Evolutionary conservation across 306 rosid genomes (phyloP).

Genomic region (Purshia tridentata): DNA sequence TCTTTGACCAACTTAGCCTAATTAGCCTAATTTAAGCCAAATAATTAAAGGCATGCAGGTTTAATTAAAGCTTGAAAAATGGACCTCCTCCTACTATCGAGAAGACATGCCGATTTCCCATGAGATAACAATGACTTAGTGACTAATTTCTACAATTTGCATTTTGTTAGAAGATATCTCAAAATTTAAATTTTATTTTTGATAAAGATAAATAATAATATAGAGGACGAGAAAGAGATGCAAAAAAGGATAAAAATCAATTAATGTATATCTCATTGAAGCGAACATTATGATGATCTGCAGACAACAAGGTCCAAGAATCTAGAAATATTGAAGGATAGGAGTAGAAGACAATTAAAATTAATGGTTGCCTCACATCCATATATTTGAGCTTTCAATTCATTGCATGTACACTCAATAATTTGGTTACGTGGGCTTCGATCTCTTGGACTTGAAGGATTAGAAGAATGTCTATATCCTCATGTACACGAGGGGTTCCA

Average conservation of each 20-base stretch:
- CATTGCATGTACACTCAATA: constrained; percentile 41
- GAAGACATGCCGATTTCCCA: not conserved
- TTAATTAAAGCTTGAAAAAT: constrained; percentile 26
- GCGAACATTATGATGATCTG: constrained; percentile 11
- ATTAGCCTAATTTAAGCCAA: not conserved
- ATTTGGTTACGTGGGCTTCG: constrained; percentile 33
- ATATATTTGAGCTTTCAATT: constrained; percentile 20
- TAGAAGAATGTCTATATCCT: constrained; percentile 40
- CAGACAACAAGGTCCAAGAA: constrained; percentile 26
- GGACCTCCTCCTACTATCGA: constrained; percentile 29
- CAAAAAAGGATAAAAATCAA: constrained; percentile 15
- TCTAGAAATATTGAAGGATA: constrained; percentile 18
- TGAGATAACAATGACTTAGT: too few species aligned
- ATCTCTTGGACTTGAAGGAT: constrained; percentile 23
- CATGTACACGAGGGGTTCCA: constrained; percentile 41
- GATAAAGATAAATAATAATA: not conserved
- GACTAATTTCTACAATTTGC: too few species aligned
- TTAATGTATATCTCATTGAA: constrained; percentile 26
- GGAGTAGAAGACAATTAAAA: constrained; percentile 8
- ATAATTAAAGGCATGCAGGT: not conserved
- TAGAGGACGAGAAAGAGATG: constrained; percentile 17
- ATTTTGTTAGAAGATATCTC: not conserved
- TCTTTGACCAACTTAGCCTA: not conserved
- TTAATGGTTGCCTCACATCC: constrained; percentile 32
- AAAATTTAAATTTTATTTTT: not conserved